These are phyloP conservation scores for Neoascochyta sp. DNA, from an alignment of 2,329 filamentous ascomycete species.

Conservation along the genomic window DNA sequence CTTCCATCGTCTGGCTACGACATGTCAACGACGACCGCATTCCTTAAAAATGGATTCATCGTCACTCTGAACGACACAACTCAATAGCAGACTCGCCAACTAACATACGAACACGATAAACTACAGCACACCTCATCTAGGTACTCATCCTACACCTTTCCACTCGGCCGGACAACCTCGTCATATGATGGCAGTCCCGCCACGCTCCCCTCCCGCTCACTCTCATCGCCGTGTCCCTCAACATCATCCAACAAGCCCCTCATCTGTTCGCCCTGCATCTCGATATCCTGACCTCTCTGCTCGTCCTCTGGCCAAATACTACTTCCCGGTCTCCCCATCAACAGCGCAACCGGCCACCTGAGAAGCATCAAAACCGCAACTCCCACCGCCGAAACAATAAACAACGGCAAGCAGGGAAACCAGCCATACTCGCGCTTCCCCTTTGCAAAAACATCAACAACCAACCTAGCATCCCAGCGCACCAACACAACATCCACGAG, in stretches of 20 bases:
- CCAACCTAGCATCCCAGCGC: too few relatives aligned
- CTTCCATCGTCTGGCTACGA: too few relatives aligned
- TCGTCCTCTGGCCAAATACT: not conserved
- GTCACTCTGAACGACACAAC: too few relatives aligned
- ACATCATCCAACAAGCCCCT: conserved; percentile 8
- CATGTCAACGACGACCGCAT: too few relatives aligned
- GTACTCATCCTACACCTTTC: too few relatives aligned
- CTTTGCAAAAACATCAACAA: too few relatives aligned
- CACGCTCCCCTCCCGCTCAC: conserved; percentile 1
- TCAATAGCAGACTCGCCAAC: too few relatives aligned
- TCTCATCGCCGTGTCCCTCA: conserved; percentile 7
- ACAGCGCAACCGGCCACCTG: conserved; percentile 3
- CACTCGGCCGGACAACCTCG: too few relatives aligned
- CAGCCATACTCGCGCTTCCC: conserved; percentile 5
- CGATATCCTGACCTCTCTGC: conserved; percentile 6
- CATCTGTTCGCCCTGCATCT: conserved; percentile 12
- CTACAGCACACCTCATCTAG: too few relatives aligned
- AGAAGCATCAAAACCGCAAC: conserved; percentile 1
- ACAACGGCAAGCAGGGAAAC: conserved; percentile 8
- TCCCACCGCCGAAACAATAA: conserved; percentile 2
- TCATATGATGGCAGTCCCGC: conserved; percentile 5
- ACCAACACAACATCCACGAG: conserved; percentile 13
- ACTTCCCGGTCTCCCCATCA: conserved; percentile 8
- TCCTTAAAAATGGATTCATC: too few relatives aligned
- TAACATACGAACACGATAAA: too few relatives aligned